Evolutionary conservation across 805 yeast species (phyloP).

Genomic region (Brettanomyces naardenensis): DNA sequence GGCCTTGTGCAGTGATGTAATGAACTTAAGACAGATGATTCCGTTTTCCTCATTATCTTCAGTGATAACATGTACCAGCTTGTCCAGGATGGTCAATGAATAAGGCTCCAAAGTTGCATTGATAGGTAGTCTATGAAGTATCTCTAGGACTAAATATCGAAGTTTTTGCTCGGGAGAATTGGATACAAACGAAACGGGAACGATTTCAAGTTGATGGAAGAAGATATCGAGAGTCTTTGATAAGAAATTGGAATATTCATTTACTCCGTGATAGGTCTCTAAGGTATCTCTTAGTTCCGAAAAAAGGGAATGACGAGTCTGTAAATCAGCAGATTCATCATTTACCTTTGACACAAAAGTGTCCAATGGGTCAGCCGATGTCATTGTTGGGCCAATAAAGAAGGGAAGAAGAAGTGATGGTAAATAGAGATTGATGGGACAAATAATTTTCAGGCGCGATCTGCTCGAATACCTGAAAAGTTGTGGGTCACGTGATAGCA

Average conservation of each 20-base stretch:
- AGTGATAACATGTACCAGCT: constrained; percentile 50
- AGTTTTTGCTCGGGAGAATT: constrained; percentile 69
- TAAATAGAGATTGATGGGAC: no score
- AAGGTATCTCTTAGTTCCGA: constrained; percentile 82
- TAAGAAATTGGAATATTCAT: constrained; percentile 74
- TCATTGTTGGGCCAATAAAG: no score
- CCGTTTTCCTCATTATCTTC: constrained; percentile 95
- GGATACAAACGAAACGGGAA: constrained; percentile 65
- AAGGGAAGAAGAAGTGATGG: no score
- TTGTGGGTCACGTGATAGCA: no score
- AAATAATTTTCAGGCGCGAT: not conserved
- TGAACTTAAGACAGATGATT: constrained; percentile 77
- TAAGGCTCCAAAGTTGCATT: constrained; percentile 75
- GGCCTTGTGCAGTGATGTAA: constrained; percentile 79
- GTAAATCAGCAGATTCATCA: constrained; percentile 47
- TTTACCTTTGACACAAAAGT: constrained; percentile 55
- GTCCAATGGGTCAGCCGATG: constrained; percentile 32
- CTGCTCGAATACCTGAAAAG: no score
- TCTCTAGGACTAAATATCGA: constrained; percentile 68
- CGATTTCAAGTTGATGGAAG: constrained; percentile 49
- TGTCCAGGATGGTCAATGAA: constrained; percentile 50
- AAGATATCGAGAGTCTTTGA: constrained; percentile 64
- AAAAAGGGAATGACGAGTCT: constrained; percentile 57
- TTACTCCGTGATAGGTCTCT: constrained; percentile 73
- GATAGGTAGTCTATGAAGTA: constrained; percentile 72